phyloP scores from a whole-genome alignment of 2,329 filamentous ascomycete genomes.

The Apiospora saccharicola region DNA sequence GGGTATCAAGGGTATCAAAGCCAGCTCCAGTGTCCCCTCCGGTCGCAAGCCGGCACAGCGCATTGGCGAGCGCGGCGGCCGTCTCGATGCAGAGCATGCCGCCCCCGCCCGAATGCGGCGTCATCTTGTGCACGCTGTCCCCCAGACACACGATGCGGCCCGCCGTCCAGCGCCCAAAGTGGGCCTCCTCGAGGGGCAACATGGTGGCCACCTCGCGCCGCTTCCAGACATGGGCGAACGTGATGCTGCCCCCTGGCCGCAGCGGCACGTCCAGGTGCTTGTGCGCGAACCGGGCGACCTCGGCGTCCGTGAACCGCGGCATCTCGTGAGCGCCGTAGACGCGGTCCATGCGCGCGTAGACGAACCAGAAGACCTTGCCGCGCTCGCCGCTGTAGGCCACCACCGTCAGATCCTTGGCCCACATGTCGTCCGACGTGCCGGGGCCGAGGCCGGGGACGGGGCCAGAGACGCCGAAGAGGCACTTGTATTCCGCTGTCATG shows the following conservation, averaged over 20 bases:
- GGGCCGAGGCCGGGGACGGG: background rate
- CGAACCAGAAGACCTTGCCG: background rate
- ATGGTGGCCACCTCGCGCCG: background rate
- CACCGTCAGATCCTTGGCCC: too few relatives aligned
- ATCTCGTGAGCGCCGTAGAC: background rate
- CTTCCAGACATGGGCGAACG: background rate
- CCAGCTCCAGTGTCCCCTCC: too few relatives aligned
- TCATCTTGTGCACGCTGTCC: constrained; percentile 18
- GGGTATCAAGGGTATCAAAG: too few relatives aligned
- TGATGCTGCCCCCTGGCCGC: background rate
- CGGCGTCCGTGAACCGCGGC: background rate
- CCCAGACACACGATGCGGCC: constrained; percentile 2
- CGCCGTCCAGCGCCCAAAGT: background rate
- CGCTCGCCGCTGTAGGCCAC: too few relatives aligned
- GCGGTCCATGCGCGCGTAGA: background rate
- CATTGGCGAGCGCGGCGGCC: constrained; percentile 3
- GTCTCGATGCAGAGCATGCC: constrained; percentile 6
- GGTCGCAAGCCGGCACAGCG: too few relatives aligned
- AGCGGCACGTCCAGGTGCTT: background rate
- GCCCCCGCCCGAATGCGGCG: constrained; percentile 1
- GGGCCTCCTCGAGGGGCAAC: background rate
- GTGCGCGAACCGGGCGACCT: background rate
- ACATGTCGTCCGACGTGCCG: too few relatives aligned
- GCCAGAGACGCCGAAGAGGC: background rate
- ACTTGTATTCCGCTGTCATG: background rate